phyloP scores from a whole-genome alignment of 768 basidiomycete genomes.

The Panaeolus cyanescens region DNA sequence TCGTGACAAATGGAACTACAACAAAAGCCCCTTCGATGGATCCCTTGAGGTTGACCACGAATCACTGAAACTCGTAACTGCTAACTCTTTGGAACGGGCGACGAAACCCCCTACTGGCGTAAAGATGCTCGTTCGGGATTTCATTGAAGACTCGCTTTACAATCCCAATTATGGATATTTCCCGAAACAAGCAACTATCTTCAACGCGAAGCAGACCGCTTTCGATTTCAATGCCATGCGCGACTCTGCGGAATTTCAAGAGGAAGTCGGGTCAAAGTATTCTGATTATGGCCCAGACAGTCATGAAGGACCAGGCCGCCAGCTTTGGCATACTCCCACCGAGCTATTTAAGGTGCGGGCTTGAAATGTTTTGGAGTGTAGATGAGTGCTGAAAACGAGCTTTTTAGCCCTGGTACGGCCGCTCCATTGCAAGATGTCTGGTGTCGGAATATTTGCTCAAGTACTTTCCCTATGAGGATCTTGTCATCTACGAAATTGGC shows the following conservation, averaged over 20 bases:
- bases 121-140: conserved; percentile 95
- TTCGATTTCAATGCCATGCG: conserved; percentile 73
- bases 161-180: conserved; percentile 99
- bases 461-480: conserved; percentile 95
- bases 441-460: conserved; percentile 92
- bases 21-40: conserved; percentile 58
- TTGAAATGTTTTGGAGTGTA: background rate
- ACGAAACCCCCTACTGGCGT: conserved; percentile 72
- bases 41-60: conserved; percentile 42
- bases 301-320: conserved; percentile 72
- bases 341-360: conserved; percentile 88
- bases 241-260: conserved; percentile 77
- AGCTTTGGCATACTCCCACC: conserved; percentile 98
- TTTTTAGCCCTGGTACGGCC: conserved; percentile 89
- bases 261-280: conserved; percentile 78
- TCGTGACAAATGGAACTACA: conserved; percentile 80
- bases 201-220: conserved; percentile 58
- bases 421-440: conserved; percentile 86
- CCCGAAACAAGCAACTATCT: conserved; percentile 89
- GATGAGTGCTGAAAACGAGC: background rate
- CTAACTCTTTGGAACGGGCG: conserved; percentile 62
- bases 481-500: conserved; percentile 96
- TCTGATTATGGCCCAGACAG: conserved; percentile 64
- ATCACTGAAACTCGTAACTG: conserved; percentile 61
- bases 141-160: conserved; percentile 95